Evolutionary conservation across 2,329 filamentous ascomycete genomes (phyloP).

Genomic region (Calonectria honghensis): DNA sequence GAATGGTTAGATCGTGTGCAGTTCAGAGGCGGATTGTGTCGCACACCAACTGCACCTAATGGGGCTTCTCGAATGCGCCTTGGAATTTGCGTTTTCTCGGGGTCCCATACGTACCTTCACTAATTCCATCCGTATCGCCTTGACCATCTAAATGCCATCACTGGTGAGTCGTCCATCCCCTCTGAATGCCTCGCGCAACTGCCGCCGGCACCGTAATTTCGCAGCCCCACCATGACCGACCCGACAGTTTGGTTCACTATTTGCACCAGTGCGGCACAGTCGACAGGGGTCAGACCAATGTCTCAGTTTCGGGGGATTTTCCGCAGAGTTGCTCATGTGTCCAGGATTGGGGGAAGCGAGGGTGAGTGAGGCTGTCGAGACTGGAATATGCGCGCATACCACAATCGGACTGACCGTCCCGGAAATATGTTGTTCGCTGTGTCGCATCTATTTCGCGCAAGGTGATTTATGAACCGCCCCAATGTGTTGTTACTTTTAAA

Average conservation of each 20-base stretch:
- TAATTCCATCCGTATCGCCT: slow-evolving; percentile 19
- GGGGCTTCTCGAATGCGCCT: slow-evolving; percentile 5
- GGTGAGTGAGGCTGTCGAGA: slow-evolving; percentile 23
- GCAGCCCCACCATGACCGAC: slow-evolving; percentile 47
- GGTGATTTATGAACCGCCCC: background rate
- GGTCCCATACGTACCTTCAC: background rate
- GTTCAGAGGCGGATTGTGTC: slow-evolving; percentile 9
- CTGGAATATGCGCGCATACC: slow-evolving; percentile 21
- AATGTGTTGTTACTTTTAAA: background rate
- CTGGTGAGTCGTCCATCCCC: background rate
- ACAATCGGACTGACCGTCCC: slow-evolving; percentile 1
- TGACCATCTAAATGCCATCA: slow-evolving; percentile 5
- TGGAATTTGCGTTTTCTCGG: background rate
- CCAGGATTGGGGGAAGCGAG: slow-evolving; percentile 36
- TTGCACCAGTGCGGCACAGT: slow-evolving; percentile 52
- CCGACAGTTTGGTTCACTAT: slow-evolving; percentile 54
- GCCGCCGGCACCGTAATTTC: slow-evolving; percentile 53
- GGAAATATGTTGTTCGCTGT: background rate
- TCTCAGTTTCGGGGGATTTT: slow-evolving; percentile 52
- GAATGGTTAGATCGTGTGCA: slow-evolving; percentile 7
- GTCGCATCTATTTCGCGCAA: background rate
- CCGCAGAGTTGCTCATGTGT: slow-evolving; percentile 32
- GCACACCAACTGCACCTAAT: slow-evolving; percentile 5
- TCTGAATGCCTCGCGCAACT: slow-evolving; percentile 43
- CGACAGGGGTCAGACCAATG: slow-evolving; percentile 49